Percentiles rank a stretch among this genome's conserved stretches.
phyloP scores from a whole-genome alignment of 371 early-diverging fungal genomes.

The Rhizopus stolonifer region DNA sequence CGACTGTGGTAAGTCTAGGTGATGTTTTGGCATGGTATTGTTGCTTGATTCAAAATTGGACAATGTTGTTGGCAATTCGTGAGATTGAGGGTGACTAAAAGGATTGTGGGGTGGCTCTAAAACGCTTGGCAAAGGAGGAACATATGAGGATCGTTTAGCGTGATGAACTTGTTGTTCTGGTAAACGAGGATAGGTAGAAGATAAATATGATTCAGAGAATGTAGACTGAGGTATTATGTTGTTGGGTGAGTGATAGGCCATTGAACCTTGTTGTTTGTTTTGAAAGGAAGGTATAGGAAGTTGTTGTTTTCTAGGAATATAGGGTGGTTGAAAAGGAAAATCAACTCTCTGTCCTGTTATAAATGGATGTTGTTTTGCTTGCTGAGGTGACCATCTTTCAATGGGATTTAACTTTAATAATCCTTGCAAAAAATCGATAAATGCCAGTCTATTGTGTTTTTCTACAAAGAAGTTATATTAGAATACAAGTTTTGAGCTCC shows the following conservation, averaged over 20 bases:
- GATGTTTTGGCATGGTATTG: conserved; percentile 1
- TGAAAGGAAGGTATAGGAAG: neutral
- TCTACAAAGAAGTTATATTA: conserved; percentile 47
- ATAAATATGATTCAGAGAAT: conserved; percentile 17
- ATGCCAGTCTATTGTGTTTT: conserved; percentile 63
- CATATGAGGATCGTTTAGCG: conserved; percentile 17
- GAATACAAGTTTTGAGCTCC: neutral
- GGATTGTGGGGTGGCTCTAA: conserved; percentile 30
- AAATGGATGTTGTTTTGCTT: conserved; percentile 94
- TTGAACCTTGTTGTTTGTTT: conserved; percentile 2
- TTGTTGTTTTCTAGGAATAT: conserved; percentile 34
- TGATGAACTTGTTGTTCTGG: conserved; percentile 16
- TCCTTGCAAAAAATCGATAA: conserved; percentile 91
- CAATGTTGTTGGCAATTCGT: neutral
- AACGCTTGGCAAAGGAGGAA: conserved; percentile 35
- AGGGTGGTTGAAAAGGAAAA: conserved; percentile 43
- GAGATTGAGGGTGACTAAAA: conserved; percentile 2
- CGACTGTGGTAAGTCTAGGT: conserved; percentile 8
- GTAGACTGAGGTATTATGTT: conserved; percentile 13
- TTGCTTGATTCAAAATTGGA: conserved; percentile 2
- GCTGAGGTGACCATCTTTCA: conserved; percentile 94
- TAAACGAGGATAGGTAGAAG: conserved; percentile 35
- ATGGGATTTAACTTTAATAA: conserved; percentile 88
- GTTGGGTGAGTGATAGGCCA: conserved; percentile 6
- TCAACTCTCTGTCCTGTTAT: conserved; percentile 83